A percentile compares a stretch with the other conserved stretches of the same genome.
phyloP scores from a whole-genome alignment of 2,329 filamentous ascomycete species.

The Hypoxylon sp. region DNA sequence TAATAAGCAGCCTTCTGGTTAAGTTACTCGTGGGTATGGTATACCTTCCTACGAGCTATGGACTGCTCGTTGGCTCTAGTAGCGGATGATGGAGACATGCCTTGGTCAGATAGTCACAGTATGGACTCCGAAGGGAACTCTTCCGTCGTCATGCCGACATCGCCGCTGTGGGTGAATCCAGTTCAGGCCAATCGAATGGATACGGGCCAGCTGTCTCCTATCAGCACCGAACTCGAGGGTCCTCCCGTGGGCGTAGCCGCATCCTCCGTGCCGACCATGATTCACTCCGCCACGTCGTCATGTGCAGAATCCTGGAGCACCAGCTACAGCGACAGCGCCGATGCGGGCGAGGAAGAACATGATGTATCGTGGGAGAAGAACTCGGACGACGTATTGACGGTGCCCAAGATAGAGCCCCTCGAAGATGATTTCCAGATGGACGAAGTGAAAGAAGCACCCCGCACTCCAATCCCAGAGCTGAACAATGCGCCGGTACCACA shows the following conservation, averaged over 20 bases:
- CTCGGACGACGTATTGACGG: slow-evolving; percentile 55
- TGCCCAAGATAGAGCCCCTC: slow-evolving; percentile 65
- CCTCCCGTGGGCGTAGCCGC: slow-evolving; percentile 47
- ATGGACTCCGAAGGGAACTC: slow-evolving; percentile 55
- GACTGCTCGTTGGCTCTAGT: slow-evolving; percentile 54
- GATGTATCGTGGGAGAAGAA: slow-evolving; percentile 58
- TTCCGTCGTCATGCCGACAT: slow-evolving; percentile 47
- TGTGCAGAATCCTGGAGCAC: slow-evolving; percentile 56
- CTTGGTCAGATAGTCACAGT: slow-evolving; percentile 57
- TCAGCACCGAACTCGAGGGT: slow-evolving; percentile 60
- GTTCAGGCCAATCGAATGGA: slow-evolving; percentile 48
- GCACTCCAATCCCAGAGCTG: slow-evolving; percentile 41
- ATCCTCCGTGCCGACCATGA: slow-evolving; percentile 53
- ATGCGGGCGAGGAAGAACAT: slow-evolving; percentile 50
- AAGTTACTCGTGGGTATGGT: slow-evolving; percentile 44
- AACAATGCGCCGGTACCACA: slow-evolving; percentile 39
- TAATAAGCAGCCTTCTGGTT: slow-evolving; percentile 27
- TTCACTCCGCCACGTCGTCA: slow-evolving; percentile 58
- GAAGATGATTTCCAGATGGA: slow-evolving; percentile 65
- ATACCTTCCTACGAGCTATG: slow-evolving; percentile 57
- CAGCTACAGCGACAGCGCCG: slow-evolving; percentile 48
- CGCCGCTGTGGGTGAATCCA: slow-evolving; percentile 49
- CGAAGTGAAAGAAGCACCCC: slow-evolving; percentile 58
- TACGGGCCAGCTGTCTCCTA: slow-evolving; percentile 61
- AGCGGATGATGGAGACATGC: slow-evolving; percentile 53